Percentiles rank a stretch among this genome's conserved stretches.
Evolutionary conservation across 1,139 yeast genomes (phyloP).

Genomic region (Kluyveromyces sp.): DNA sequence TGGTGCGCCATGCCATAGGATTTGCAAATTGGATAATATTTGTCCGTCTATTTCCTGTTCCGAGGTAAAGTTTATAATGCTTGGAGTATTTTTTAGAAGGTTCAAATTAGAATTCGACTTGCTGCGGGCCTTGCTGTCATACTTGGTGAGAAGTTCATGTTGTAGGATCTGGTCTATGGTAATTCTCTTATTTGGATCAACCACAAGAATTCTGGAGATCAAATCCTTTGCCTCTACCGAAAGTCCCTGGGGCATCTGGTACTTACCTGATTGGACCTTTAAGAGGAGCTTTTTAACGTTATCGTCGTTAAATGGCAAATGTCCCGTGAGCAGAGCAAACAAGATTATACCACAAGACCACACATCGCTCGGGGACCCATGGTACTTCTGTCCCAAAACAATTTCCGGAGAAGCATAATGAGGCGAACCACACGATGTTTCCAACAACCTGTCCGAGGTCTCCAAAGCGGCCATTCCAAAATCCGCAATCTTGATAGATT

Average conservation of each 20-base stretch:
- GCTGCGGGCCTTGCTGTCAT: constrained; percentile 34
- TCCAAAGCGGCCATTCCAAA: constrained; percentile 86
- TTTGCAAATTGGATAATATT: constrained; percentile 75
- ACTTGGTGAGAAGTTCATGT: constrained; percentile 76
- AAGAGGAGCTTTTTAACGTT: constrained; percentile 60
- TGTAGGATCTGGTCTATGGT: constrained; percentile 60
- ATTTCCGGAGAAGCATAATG: constrained; percentile 87
- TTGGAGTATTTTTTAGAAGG: constrained; percentile 19
- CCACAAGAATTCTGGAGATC: constrained; percentile 71
- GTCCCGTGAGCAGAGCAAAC: constrained; percentile 70
- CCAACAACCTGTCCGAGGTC: constrained; percentile 59
- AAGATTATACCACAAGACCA: constrained; percentile 84
- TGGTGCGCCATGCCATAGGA: constrained; percentile 84
- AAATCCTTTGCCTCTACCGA: constrained; percentile 81
- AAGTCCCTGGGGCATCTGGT: constrained; percentile 64
- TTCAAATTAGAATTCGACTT: constrained; percentile 29
- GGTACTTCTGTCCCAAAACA: constrained; percentile 69
- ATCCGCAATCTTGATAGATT: constrained; percentile 72
- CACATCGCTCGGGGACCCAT: constrained; percentile 77
- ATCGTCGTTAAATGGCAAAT: constrained; percentile 76
- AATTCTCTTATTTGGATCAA: constrained; percentile 73
- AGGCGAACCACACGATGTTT: constrained; percentile 80
- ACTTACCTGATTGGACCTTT: constrained; percentile 69
- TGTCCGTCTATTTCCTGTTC: constrained; percentile 65
- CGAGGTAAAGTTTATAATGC: constrained; percentile 32